Evolutionary conservation across 768 basidiomycete species (phyloP), one percentile per base, ranked within the genome.

Genomic region (Panellus pusillus): DNA sequence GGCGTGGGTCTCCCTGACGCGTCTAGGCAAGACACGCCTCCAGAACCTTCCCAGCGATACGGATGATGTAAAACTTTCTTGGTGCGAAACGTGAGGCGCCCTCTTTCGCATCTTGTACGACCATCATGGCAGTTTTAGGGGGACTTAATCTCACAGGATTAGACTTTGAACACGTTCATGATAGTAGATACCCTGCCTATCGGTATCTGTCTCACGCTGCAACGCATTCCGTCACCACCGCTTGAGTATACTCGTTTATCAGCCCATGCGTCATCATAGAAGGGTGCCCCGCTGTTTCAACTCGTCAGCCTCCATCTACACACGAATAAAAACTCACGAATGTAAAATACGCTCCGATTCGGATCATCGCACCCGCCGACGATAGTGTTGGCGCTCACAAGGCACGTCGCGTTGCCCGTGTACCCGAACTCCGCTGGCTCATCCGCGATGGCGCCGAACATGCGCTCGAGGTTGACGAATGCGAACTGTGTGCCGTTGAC

Each of bases 301-400:
- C n/a, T 43, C 52, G 52, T 41, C 45, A 47, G 41, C 19, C 39
- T 28, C 11, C 7, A 17, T 51, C 18, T 18, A 2, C 6, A 15
- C 18, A 18, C 37, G 12, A 42, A n/a, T 3, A 13, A 45, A 14
- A 36, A 63, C 68, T 55, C 47, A 67, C 67, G 66, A 29, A 68
- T 67, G 43, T 60, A 68, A 38, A 66, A 71, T 8, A 70, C 70
- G 42, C 64, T 67, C 24, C 40, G 56, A 29, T 70, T 65, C 41
- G 70, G 66, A 55, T 68, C 65, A 19, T 55, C 45, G 52, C 70
- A 71, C 32, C 68, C 70, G 29, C 68, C 68, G 1, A 61, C 66
- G n/a, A 55, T 69, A 0, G 66, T 68, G 20, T 63, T 61, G 15
- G 65, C 55, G 55, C 68, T 69, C n/a, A 69, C 52, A 9, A 71